Conservation (phyloP, 2,329 filamentous ascomycete genomes). For the Hymenoscyphus repandus region DNA sequence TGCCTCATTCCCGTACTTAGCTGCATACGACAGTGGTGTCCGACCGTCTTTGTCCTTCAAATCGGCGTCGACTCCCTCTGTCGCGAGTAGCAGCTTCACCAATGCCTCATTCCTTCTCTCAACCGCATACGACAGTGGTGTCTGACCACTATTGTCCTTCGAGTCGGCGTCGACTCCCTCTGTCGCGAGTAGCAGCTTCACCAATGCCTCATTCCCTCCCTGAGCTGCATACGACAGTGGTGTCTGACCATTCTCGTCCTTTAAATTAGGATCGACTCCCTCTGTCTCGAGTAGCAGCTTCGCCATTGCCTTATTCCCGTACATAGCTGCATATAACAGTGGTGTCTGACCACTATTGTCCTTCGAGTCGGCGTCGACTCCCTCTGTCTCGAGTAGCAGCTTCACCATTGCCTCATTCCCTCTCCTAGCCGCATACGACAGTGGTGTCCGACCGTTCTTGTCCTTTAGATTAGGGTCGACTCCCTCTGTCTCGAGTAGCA, state of each 20-base stretch:
- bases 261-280: constrained; percentile 6
- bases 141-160: neutral
- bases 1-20: neutral
- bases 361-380: neutral
- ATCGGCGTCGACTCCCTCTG: neutral
- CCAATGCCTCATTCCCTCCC: neutral
- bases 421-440: constrained; percentile 6
- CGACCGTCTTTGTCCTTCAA: neutral
- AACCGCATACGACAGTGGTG: neutral
- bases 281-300: constrained; percentile 5
- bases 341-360: constrained; percentile 1
- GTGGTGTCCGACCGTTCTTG: constrained; percentile 2
- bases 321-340: constrained; percentile 8
- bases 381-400: constrained; percentile 5
- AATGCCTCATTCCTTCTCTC: neutral
- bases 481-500: constrained; percentile 16
- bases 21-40: neutral
- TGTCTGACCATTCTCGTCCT: constrained; percentile 3
- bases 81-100: neutral
- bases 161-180: constrained; percentile 5
- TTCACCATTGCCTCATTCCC: neutral
- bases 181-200: constrained; percentile 3
- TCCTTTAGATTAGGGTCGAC: constrained; percentile 9
- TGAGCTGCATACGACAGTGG: constrained; percentile 10
- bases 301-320: neutral